Evolutionary conservation across 2,329 filamentous ascomycete genomes (phyloP).

Genomic region (Rachicladosporium sp.): DNA sequence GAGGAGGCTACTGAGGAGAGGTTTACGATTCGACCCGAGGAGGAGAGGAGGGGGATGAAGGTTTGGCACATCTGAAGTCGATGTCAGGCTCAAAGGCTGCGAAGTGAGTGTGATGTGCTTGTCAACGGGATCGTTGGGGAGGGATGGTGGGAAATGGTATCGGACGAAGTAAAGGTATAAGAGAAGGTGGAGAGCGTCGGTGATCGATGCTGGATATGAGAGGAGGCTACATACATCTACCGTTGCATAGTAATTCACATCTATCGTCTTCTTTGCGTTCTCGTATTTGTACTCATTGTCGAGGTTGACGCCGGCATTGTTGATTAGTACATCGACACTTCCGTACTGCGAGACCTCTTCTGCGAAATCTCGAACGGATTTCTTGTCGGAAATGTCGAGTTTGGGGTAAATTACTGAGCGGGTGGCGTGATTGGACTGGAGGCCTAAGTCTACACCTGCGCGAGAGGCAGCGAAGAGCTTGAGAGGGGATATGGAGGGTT

Average conservation of each 20-base stretch:
- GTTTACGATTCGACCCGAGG: slow-evolving; percentile 24
- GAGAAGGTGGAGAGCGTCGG: no score
- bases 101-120: no score
- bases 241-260: slow-evolving; percentile 25
- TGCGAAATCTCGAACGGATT: slow-evolving; percentile 18
- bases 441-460: slow-evolving; percentile 17
- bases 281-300: slow-evolving; percentile 16
- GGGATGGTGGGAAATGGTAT: no score
- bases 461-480: slow-evolving; percentile 24
- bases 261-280: slow-evolving; percentile 20
- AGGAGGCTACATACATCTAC: slow-evolving; percentile 16
- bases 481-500: slow-evolving; percentile 12
- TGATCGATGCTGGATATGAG: no score
- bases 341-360: slow-evolving; percentile 15
- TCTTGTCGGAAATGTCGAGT: slow-evolving; percentile 19
- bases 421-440: slow-evolving; percentile 8
- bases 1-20: slow-evolving; percentile 22
- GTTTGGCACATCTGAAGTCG: slow-evolving; percentile 19
- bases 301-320: slow-evolving; percentile 26
- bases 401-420: slow-evolving; percentile 17
- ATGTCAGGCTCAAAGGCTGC: no score
- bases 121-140: no score
- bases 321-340: slow-evolving; percentile 23
- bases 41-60: slow-evolving; percentile 19
- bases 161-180: no score